Evolutionary conservation across 192 early-diverging fungal genomes (phyloP).

Genomic region (Backusella parvicylindrica): DNA sequence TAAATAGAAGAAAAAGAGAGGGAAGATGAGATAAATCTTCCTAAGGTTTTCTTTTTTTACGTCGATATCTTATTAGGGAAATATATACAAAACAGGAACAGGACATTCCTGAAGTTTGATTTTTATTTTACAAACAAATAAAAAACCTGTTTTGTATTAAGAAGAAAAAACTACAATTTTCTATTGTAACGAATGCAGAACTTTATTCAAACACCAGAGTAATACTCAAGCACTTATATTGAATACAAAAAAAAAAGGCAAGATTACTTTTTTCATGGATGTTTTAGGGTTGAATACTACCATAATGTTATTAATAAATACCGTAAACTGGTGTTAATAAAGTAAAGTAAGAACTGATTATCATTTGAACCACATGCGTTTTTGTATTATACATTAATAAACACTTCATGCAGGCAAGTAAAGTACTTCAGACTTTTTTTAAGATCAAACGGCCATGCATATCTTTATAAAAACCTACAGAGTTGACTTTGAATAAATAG

Average conservation of each 20-base stretch:
- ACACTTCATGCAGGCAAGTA: background rate
- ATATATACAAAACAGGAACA: background rate
- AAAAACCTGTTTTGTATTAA: background rate
- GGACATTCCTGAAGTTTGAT: background rate
- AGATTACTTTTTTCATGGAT: background rate
- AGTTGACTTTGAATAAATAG: too few relatives aligned
- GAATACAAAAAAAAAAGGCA: background rate
- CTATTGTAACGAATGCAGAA: slow-evolving; percentile 1
- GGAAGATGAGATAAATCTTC: background rate
- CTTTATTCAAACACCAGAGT: background rate
- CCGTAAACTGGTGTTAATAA: background rate
- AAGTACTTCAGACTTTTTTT: background rate
- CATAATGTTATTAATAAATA: background rate
- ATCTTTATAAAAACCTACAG: too few relatives aligned
- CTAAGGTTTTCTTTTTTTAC: background rate
- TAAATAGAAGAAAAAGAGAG: background rate
- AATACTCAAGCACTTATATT: background rate
- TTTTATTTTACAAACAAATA: background rate
- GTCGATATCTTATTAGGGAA: background rate
- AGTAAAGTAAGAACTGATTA: background rate
- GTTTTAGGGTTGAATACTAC: background rate
- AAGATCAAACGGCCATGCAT: too few relatives aligned
- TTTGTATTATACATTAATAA: background rate
- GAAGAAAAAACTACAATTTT: background rate
- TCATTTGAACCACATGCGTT: background rate